Evolutionary conservation across 208 protist genomes (phyloP).

Genomic region (Leishmania braziliensis): DNA sequence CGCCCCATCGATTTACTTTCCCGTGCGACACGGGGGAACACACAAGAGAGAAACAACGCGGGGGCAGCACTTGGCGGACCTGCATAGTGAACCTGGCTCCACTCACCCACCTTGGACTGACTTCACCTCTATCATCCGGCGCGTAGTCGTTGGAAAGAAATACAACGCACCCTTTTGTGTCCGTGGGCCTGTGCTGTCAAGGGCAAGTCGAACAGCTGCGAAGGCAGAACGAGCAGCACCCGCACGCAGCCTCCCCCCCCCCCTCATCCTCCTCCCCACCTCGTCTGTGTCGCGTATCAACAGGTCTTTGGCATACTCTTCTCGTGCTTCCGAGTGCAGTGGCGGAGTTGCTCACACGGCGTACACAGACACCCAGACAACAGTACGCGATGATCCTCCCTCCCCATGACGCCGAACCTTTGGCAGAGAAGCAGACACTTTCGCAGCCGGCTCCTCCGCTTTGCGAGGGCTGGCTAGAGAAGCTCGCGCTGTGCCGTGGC

Average conservation of each 20-base stretch:
- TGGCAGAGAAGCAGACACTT: neutral
- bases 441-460: slow-evolving; percentile 4
- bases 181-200: neutral
- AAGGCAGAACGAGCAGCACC: neutral
- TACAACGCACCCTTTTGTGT: neutral
- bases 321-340: neutral
- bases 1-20: neutral
- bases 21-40: neutral
- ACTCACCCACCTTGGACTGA: neutral
- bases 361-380: neutral
- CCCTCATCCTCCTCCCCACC: neutral
- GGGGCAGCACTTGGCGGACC: neutral
- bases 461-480: slow-evolving; percentile 74
- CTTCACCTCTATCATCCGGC: neutral
- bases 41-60: too few species aligned
- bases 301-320: neutral
- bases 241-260: neutral
- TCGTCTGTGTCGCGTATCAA: neutral
- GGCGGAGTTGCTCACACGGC: neutral
- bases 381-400: slow-evolving; percentile 1
- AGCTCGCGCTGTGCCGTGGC: slow-evolving; percentile 51
- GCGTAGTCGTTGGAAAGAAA: neutral
- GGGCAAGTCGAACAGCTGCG: neutral
- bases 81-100: neutral
- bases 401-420: neutral